A percentile compares a stretch with the other conserved stretches of the same genome.
Conservation (phyloP, 2,329 filamentous ascomycete species). For the Lizonia empirigonia region DNA sequence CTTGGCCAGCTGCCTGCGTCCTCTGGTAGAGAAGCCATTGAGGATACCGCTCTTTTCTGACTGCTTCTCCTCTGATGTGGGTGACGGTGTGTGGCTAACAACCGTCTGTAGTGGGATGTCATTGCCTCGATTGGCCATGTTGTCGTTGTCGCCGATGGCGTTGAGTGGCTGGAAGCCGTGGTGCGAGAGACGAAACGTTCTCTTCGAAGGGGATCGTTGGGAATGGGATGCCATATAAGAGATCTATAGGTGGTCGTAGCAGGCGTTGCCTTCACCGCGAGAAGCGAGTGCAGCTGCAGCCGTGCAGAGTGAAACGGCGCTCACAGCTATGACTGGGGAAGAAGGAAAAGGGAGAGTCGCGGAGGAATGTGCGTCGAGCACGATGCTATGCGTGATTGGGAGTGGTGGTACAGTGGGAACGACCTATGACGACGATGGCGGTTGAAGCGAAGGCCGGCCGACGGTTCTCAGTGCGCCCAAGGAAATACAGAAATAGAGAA, state of each 20-base stretch:
- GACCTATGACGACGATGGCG: constrained; percentile 27
- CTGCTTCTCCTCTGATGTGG: constrained; percentile 38
- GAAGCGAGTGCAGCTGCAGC: constrained; percentile 13
- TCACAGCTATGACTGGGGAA: constrained; percentile 6
- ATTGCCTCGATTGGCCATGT: constrained; percentile 57
- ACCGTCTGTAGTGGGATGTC: constrained; percentile 67
- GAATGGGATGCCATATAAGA: constrained; percentile 28
- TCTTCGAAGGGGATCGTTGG: constrained; percentile 36
- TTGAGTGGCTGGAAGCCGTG: constrained; percentile 46
- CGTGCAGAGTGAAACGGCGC: constrained; percentile 9
- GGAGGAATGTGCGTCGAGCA: constrained; percentile 45
- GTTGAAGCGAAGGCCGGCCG: constrained; percentile 43
- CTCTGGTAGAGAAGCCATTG: constrained; percentile 48
- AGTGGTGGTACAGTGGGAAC: constrained; percentile 23
- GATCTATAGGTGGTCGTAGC: constrained; percentile 15
- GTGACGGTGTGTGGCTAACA: constrained; percentile 53
- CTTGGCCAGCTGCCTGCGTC: constrained; percentile 35
- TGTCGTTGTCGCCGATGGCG: constrained; percentile 31
- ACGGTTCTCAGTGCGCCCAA: constrained; percentile 19
- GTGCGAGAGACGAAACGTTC: constrained; percentile 43
- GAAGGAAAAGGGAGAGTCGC: constrained; percentile 23
- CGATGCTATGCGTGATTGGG: constrained; percentile 21
- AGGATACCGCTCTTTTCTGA: constrained; percentile 50
- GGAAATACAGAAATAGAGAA: constrained; percentile 26
- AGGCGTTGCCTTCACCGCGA: constrained; percentile 20